Evolutionary conservation across 148 eudicot genomes (phyloP).

Genomic region (Silene uniflora): DNA sequence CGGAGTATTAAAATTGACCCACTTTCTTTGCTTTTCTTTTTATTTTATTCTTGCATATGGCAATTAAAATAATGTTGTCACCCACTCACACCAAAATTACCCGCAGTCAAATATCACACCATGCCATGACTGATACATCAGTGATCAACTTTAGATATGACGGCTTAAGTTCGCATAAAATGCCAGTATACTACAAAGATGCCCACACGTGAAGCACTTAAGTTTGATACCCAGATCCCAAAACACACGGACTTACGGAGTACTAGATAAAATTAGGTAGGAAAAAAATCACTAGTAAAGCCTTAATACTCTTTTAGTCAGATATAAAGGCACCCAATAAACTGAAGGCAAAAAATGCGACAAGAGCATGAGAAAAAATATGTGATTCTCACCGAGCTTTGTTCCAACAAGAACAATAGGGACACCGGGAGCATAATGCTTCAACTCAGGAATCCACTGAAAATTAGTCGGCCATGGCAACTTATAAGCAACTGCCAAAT

Average conservation of each 20-base stretch:
- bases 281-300: neutral
- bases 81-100: neutral
- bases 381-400: constrained; percentile 71
- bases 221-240: constrained; percentile 2
- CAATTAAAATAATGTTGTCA: neutral
- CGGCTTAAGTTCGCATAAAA: neutral
- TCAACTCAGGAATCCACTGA: constrained; percentile 99
- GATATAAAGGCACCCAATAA: too few species aligned
- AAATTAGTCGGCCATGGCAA: constrained; percentile 20
- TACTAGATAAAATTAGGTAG: neutral
- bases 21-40: neutral
- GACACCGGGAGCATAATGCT: constrained; percentile 98
- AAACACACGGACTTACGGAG: too few species aligned
- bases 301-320: too few species aligned
- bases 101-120: neutral
- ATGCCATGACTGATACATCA: neutral
- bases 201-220: neutral
- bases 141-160: neutral
- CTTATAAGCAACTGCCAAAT: constrained; percentile 20
- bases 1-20: neutral
- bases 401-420: constrained; percentile 98
- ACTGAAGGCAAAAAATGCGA: neutral
- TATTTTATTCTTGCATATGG: neutral
- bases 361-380: constrained; percentile 9
- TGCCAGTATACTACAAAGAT: neutral